Percentiles rank a stretch among this genome's conserved stretches.
These are phyloP conservation scores for Panaeolus cyanescens DNA, from an alignment of 768 basidiomycete genomes.

Conservation along the genomic window DNA sequence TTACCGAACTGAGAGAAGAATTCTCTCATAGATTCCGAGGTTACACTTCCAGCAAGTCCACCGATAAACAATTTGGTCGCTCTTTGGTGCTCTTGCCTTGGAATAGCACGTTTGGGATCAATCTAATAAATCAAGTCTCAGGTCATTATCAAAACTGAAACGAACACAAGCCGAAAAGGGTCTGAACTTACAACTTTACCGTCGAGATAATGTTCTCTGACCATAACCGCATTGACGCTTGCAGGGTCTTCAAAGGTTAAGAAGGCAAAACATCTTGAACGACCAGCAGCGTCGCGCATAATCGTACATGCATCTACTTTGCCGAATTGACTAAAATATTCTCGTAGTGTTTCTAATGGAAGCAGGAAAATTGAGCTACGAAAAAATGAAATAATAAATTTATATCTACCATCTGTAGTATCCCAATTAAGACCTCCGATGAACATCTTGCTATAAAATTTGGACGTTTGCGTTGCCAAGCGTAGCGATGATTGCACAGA, in stretches of 20 bases:
- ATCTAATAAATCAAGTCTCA: constrained; percentile 56
- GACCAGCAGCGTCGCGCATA: constrained; percentile 95
- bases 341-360: constrained; percentile 67
- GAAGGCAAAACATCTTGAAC: constrained; percentile 97
- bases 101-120: constrained; percentile 99
- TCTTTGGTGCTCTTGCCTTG: constrained; percentile 90
- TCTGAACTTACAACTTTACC: constrained; percentile 86
- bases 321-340: constrained; percentile 95
- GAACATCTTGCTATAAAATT: constrained; percentile 94
- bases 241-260: constrained; percentile 93
- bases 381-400: constrained; percentile 36
- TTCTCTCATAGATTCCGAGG: constrained; percentile 89
- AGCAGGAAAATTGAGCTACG: constrained; percentile 38
- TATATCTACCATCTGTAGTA: constrained; percentile 91
- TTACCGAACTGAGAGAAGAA: constrained; percentile 95
- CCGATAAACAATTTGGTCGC: constrained; percentile 97
- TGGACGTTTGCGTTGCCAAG: constrained; percentile 14
- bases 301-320: constrained; percentile 97
- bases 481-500: constrained; percentile 17
- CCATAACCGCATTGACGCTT: constrained; percentile 95
- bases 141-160: constrained; percentile 5
- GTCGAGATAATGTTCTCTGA: constrained; percentile 91
- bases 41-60: constrained; percentile 88
- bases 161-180: constrained; percentile 7
- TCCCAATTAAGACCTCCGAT: constrained; percentile 99